These are phyloP conservation scores for Hemerocallis citrina DNA, from an alignment of 106 monocot genomes.

Conservation along the genomic window DNA sequence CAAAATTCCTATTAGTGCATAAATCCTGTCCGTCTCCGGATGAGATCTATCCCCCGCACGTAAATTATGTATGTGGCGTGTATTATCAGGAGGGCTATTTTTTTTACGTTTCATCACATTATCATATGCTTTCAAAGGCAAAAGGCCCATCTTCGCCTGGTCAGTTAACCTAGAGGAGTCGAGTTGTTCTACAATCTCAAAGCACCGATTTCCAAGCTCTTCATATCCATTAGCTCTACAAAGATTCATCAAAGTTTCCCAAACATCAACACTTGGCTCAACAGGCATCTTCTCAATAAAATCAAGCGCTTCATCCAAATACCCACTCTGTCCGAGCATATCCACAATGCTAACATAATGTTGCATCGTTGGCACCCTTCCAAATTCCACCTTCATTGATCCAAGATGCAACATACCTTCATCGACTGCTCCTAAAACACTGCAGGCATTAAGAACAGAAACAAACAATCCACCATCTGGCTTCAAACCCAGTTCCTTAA, in stretches of 20 bases:
- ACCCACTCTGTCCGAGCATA: conserved; percentile 76
- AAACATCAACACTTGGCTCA: conserved; percentile 63
- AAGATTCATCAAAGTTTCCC: conserved; percentile 83
- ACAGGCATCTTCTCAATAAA: conserved; percentile 64
- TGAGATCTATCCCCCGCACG: conserved; percentile 76
- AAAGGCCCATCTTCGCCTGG: conserved; percentile 47
- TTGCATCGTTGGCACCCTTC: conserved; percentile 50
- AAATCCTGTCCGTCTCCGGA: conserved; percentile 65
- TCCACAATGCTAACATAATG: conserved; percentile 57
- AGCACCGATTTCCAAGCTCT: conserved; percentile 71
- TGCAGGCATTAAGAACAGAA: conserved; percentile 49
- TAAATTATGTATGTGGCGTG: conserved; percentile 54
- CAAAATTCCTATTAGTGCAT: conserved; percentile 47
- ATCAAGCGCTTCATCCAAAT: conserved; percentile 75
- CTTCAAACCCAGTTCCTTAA: conserved; percentile 44
- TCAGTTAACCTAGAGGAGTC: conserved; percentile 54
- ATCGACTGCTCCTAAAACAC: conserved; percentile 62
- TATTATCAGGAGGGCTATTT: conserved; percentile 30
- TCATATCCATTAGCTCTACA: conserved; percentile 58
- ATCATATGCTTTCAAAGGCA: conserved; percentile 54
- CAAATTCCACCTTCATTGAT: conserved; percentile 66
- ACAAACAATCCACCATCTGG: conserved; percentile 58
- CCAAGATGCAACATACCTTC: conserved; percentile 84
- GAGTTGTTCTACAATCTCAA: conserved; percentile 42
- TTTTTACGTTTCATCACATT: conserved; percentile 39